A percentile compares a stretch with the other conserved stretches of the same genome.
phyloP scores from a whole-genome alignment of 1,284 basidiomycete species.

The Cryptococcus sp. region DNA sequence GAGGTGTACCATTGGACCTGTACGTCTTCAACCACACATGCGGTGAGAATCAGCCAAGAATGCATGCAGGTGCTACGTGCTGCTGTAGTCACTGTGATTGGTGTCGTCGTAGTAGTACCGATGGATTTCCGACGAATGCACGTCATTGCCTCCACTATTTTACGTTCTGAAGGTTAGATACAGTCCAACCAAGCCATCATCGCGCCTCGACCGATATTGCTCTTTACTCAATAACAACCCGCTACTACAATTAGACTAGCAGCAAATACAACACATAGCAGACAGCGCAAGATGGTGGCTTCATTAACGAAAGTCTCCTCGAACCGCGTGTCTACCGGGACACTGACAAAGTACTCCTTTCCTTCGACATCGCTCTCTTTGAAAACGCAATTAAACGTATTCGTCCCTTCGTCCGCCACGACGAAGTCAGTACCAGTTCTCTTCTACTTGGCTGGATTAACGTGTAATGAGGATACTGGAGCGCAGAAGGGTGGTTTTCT shows the following conservation, averaged over 20 bases:
- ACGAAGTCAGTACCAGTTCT: conserved; percentile 66
- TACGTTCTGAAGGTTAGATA: too few species aligned
- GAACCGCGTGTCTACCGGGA: conserved; percentile 77
- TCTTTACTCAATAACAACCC: too few species aligned
- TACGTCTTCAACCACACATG: too few species aligned
- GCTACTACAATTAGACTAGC: neutral
- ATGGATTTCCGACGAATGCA: neutral
- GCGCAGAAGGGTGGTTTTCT: conserved; percentile 87
- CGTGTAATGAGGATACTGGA: conserved; percentile 95
- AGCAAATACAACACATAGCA: too few species aligned
- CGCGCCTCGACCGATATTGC: too few species aligned
- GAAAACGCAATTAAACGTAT: conserved; percentile 83
- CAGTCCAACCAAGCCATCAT: too few species aligned
- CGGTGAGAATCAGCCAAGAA: too few species aligned
- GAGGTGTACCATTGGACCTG: too few species aligned
- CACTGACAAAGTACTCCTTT: conserved; percentile 83
- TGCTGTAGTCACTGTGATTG: too few species aligned
- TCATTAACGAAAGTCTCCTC: conserved; percentile 67
- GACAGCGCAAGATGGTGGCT: conserved; percentile 1
- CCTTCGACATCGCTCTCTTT: conserved; percentile 74
- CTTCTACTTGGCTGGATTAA: conserved; percentile 88
- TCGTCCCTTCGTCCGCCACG: conserved; percentile 65
- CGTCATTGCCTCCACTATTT: too few species aligned
- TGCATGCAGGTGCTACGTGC: too few species aligned
- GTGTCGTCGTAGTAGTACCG: neutral